Conservation (phyloP, 2,329 filamentous ascomycete species). For the Emmonsia crescens region DNA sequence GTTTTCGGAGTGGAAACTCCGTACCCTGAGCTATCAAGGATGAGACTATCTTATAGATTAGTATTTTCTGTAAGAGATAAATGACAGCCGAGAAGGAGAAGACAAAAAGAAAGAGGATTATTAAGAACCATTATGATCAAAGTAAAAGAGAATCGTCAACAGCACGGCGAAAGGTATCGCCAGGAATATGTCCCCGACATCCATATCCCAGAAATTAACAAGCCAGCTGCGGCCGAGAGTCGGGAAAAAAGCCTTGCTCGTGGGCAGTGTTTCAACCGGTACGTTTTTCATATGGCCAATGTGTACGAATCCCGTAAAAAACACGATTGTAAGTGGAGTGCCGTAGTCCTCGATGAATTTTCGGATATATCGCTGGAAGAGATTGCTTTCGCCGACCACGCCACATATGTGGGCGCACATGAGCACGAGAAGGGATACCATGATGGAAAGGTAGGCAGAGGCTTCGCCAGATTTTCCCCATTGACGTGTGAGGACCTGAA, state of each 20-base stretch:
- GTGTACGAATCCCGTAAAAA: conserved; percentile 84
- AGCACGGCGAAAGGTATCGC: conserved; percentile 80
- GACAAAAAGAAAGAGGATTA: neutral
- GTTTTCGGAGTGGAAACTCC: conserved; percentile 69
- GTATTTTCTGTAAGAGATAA: conserved; percentile 11
- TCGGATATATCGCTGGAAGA: conserved; percentile 65
- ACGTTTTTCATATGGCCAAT: conserved; percentile 70
- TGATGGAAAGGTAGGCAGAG: conserved; percentile 67
- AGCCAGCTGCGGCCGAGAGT: conserved; percentile 66
- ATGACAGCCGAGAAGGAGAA: neutral
- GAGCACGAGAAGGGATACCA: conserved; percentile 66
- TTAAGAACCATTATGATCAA: conserved; percentile 68
- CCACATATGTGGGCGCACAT: conserved; percentile 65
- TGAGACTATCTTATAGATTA: conserved; percentile 45
- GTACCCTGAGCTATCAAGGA: conserved; percentile 74
- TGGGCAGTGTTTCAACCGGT: conserved; percentile 60
- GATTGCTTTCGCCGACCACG: conserved; percentile 55
- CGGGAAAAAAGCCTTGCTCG: conserved; percentile 65
- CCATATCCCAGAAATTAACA: conserved; percentile 69
- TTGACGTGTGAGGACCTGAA: conserved; percentile 71
- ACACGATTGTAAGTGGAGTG: conserved; percentile 69
- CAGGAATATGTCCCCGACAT: conserved; percentile 62
- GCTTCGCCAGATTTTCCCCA: conserved; percentile 48
- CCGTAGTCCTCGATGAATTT: conserved; percentile 86
- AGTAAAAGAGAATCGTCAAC: conserved; percentile 77